These are phyloP conservation scores for Fusarium sp. DNA, from an alignment of 2,329 filamentous ascomycete species.

Conservation along the genomic window DNA sequence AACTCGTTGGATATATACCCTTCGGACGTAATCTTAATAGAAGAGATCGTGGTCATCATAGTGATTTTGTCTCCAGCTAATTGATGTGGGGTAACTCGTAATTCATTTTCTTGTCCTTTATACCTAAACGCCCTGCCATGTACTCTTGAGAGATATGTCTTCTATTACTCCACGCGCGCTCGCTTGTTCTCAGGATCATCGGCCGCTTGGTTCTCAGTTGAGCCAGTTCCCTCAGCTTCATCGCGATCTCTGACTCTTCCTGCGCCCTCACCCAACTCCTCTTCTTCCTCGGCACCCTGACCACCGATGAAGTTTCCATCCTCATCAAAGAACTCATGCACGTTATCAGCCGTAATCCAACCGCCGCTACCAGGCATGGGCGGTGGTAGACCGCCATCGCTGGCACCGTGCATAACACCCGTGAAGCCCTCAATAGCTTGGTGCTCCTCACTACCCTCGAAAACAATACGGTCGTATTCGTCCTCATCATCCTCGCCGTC, in stretches of 20 bases:
- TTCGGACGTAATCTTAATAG: slow-evolving; percentile 44
- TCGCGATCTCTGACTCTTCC: slow-evolving; percentile 66
- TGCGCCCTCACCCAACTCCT: slow-evolving; percentile 71
- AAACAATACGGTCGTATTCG: slow-evolving; percentile 65
- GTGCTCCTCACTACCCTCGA: slow-evolving; percentile 62
- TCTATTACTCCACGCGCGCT: slow-evolving; percentile 56
- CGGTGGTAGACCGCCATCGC: slow-evolving; percentile 67
- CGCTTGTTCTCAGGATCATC: slow-evolving; percentile 61
- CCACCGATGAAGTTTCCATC: slow-evolving; percentile 79
- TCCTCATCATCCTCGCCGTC: slow-evolving; percentile 68
- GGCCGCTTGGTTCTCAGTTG: slow-evolving; percentile 55
- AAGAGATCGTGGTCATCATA: slow-evolving; percentile 18
- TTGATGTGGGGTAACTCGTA: slow-evolving; percentile 6
- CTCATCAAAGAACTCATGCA: slow-evolving; percentile 83
- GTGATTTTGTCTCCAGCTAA: neutral
- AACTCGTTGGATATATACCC: slow-evolving; percentile 40
- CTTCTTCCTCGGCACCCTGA: slow-evolving; percentile 53
- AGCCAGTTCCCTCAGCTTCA: slow-evolving; percentile 62
- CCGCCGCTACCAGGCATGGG: slow-evolving; percentile 79
- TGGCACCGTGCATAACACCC: slow-evolving; percentile 63
- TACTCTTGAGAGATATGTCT: neutral
- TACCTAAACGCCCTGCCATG: slow-evolving; percentile 40
- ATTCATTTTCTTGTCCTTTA: slow-evolving; percentile 11
- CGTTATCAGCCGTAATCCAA: slow-evolving; percentile 94
- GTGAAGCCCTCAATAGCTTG: slow-evolving; percentile 67